phyloP scores from a whole-genome alignment of 2,329 filamentous ascomycete species.

The Eutypa lata region DNA sequence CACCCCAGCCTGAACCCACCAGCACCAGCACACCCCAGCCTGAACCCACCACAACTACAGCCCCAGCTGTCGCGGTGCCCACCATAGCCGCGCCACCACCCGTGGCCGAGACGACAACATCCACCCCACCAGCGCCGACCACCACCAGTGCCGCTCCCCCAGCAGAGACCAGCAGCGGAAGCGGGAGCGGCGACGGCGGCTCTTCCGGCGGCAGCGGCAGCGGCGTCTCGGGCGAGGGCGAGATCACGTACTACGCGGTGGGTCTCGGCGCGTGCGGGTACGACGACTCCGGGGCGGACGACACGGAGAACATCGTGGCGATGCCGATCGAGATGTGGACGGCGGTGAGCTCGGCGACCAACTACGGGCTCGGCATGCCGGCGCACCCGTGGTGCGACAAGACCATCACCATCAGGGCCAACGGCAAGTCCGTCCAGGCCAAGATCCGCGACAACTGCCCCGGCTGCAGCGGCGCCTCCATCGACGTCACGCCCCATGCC shows the following conservation, averaged over 20 bases:
- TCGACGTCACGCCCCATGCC: conserved; percentile 59
- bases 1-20: conserved; percentile 6
- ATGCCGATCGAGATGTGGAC: conserved; percentile 53
- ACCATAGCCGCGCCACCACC: conserved; percentile 13
- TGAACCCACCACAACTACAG: conserved; percentile 8
- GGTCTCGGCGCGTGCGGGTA: conserved; percentile 68
- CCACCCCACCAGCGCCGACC: conserved; percentile 7
- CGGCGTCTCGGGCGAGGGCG: conserved; percentile 46
- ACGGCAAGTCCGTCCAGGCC: conserved; percentile 57
- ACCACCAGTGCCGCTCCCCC: conserved; percentile 10
- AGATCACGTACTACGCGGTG: conserved; percentile 72
- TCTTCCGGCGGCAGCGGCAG: conserved; percentile 25
- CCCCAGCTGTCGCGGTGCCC: conserved; percentile 8
- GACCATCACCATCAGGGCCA: conserved; percentile 59
- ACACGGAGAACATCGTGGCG: conserved; percentile 62
- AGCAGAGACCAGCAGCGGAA: conserved; percentile 17
- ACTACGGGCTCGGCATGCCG: conserved; percentile 37
- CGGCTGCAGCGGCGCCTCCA: conserved; percentile 54
- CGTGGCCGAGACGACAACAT: conserved; percentile 4
- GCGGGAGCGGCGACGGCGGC: conserved; percentile 19
- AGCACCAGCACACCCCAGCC: conserved; percentile 1
- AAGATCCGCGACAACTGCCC: conserved; percentile 73
- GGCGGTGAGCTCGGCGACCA: conserved; percentile 59
- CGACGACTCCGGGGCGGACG: conserved; percentile 55
- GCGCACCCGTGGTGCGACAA: conserved; percentile 67